Base-by-base conservation (phyloP, 441 rosid genomes). In the Gossypium trilobum region DNA sequence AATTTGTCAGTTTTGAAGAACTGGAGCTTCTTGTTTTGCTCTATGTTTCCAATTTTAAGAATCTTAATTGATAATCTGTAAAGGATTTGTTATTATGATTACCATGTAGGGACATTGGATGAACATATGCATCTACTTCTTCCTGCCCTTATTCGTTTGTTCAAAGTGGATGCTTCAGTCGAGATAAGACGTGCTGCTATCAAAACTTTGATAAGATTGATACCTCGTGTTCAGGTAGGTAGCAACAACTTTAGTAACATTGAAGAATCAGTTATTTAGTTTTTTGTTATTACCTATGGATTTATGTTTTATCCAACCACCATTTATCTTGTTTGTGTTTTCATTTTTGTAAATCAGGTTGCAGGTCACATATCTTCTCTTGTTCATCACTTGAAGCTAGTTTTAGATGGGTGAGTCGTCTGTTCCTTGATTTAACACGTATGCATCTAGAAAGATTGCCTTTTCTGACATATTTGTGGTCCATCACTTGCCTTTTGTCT, bases 61-160 rank as follows among this genome's bases (percentile, higher is more conserved):
- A 16, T 69, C 62, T 69, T 39, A 52, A 31, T 11, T 69, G 61
- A 54, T 33, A 17, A 55, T 2, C 2, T 58, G 3, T 71, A 2
- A 44, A 39, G 22, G 14, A 51, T 23, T 73, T 25, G 52, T 51
- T 73, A 17, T 42, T 23, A 42, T 42, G 39, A n/a, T 74, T 54
- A 65, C 71, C 55, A 72, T 60, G 68, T 84, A 93, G 99, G 97
- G 68, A 90, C 98, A 50, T 82, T 96, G 89, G 99, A 96, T 78
- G 98, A 93, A 76, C 99, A 96, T 83, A 91, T 96, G 99, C 99
- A 93, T 88, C 84, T 93, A 46, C 94, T 96, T 82, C 88, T 93
- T 82, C 99, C 98, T 64, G 99, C 98, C 70, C 95, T 96, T 61
- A 91, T 92, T 78, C 87, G 97, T 42, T 79, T 91, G 83, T 91